Conservation (phyloP, 2,329 filamentous ascomycete species). For the Scedosporium minutisporum region DNA sequence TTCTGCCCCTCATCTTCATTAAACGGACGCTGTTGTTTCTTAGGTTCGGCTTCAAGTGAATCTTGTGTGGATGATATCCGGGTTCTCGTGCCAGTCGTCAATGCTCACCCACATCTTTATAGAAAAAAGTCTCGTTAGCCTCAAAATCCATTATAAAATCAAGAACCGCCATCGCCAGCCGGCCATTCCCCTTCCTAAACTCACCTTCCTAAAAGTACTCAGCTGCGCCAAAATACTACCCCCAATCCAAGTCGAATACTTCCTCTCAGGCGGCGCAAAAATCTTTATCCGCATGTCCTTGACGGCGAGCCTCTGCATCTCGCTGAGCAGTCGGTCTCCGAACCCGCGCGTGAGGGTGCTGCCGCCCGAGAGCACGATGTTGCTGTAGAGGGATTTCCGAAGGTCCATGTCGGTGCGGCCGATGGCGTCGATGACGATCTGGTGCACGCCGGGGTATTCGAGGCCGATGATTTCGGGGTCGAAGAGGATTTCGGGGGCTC, state of each 20-base stretch:
- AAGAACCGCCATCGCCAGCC: neutral
- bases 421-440: constrained; percentile 95
- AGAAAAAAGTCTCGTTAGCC: neutral
- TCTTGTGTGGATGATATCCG: constrained; percentile 96
- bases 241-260: constrained; percentile 99
- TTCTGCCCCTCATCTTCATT: neutral
- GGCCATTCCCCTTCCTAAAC: constrained; percentile 14
- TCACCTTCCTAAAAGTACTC: constrained; percentile 96
- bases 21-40: neutral
- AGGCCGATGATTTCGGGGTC: constrained; percentile 94
- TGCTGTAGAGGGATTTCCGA: constrained; percentile 85
- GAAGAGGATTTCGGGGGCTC: constrained; percentile 93
- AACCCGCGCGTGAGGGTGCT: constrained; percentile 96
- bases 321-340: constrained; percentile 80
- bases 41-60: constrained; percentile 55
- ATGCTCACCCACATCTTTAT: constrained; percentile 97
- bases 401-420: constrained; percentile 91
- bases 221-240: constrained; percentile 93
- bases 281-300: constrained; percentile 99
- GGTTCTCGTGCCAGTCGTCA: constrained; percentile 99
- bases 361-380: constrained; percentile 93
- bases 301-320: constrained; percentile 86
- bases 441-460: constrained; percentile 93
- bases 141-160: neutral
- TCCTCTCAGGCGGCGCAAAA: constrained; percentile 91